Conservation (phyloP, 768 basidiomycete genomes). For the Boletus vinaceobasis region DNA sequence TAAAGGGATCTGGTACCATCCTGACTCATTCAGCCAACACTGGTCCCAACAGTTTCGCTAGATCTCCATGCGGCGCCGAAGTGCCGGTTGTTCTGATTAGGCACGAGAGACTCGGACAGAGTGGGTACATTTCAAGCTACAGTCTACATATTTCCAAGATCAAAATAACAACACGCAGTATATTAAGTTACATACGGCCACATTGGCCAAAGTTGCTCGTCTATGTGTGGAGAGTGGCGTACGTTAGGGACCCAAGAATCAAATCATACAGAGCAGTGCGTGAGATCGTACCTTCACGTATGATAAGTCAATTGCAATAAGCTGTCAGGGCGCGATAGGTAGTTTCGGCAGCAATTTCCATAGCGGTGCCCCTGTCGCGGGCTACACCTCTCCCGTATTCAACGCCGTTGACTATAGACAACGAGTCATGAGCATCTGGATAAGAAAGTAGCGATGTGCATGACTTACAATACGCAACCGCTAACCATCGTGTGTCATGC, state of each 20-base stretch:
- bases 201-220: not conserved
- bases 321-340: slow-evolving; percentile 24
- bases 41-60: not conserved
- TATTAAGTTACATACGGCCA: not conserved
- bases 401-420: slow-evolving; percentile 21
- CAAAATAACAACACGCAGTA: not conserved
- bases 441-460: not conserved
- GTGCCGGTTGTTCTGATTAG: not conserved
- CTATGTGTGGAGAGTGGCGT: too few relatives aligned
- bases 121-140: slow-evolving; percentile 4
- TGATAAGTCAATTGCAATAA: slow-evolving; percentile 14
- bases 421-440: not conserved
- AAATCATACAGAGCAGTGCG: not conserved
- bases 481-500: slow-evolving; percentile 24
- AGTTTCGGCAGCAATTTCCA: slow-evolving; percentile 29
- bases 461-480: slow-evolving; percentile 25
- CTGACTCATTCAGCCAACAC: not conserved
- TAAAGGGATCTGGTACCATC: not conserved
- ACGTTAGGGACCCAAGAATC: not conserved
- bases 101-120: not conserved
- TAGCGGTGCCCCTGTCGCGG: slow-evolving; percentile 27
- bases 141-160: not conserved
- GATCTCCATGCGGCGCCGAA: not conserved
- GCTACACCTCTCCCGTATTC: slow-evolving; percentile 27
- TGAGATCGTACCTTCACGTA: slow-evolving; percentile 2